Conservation (phyloP, 179 eudicot species). For the Spergularia azorica region DNA sequence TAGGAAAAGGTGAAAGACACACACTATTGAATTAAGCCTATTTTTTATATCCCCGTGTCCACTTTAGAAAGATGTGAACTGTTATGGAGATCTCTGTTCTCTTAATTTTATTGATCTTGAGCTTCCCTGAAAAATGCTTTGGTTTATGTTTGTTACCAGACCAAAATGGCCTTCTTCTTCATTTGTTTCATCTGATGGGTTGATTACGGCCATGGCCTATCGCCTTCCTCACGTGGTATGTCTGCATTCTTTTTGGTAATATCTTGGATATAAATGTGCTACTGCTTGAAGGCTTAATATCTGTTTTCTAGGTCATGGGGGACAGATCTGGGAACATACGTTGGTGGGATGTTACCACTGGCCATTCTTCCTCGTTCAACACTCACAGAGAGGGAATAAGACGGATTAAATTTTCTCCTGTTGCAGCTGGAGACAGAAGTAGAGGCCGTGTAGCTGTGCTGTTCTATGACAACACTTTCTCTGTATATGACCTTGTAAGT, state of each 20-base stretch:
- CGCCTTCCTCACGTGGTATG: slow-evolving; percentile 98
- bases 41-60: not conserved
- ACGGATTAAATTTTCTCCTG: slow-evolving; percentile 96
- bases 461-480: slow-evolving; percentile 84
- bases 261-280: slow-evolving; percentile 1
- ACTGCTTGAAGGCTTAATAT: slow-evolving; percentile 22
- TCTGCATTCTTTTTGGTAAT: slow-evolving; percentile 14
- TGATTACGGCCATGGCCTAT: slow-evolving; percentile 97
- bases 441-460: slow-evolving; percentile 94
- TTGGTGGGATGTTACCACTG: slow-evolving; percentile 98
- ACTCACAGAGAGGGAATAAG: slow-evolving; percentile 96
- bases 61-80: not conserved
- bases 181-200: slow-evolving; percentile 89
- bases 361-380: slow-evolving; percentile 92
- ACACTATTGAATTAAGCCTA: not conserved
- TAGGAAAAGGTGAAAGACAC: not conserved
- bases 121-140: not conserved
- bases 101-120: not conserved
- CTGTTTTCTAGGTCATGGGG: slow-evolving; percentile 82
- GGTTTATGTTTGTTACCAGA: slow-evolving; percentile 54
- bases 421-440: slow-evolving; percentile 88
- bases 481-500: slow-evolving; percentile 97
- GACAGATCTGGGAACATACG: slow-evolving; percentile 96
- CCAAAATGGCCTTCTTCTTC: slow-evolving; percentile 99
- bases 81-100: not conserved